Evolutionary conservation across 2,329 filamentous ascomycete genomes (phyloP).

Genomic region (Sporothrix inflata): DNA sequence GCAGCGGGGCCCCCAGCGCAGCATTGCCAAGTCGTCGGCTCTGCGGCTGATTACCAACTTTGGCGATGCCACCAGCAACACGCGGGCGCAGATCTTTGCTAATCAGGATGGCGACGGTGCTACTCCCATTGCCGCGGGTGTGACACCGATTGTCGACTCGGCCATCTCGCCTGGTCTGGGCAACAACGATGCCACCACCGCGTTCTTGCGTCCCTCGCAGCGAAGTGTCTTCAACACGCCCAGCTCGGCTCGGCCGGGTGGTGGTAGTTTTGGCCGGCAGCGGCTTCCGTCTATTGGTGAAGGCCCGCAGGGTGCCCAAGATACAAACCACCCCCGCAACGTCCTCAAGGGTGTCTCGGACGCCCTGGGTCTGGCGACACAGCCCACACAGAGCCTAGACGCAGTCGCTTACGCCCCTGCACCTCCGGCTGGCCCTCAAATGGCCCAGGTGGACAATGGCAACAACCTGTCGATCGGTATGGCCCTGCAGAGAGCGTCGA

Average conservation of each 20-base stretch:
- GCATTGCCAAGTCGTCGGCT: conserved; percentile 77
- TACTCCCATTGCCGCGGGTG: conserved; percentile 80
- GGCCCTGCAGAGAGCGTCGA: conserved; percentile 65
- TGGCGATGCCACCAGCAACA: conserved; percentile 50
- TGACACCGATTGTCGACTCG: conserved; percentile 85
- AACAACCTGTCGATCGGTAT: conserved; percentile 44
- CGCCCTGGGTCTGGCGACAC: conserved; percentile 30
- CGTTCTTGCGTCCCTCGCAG: conserved; percentile 68
- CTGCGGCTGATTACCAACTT: conserved; percentile 93
- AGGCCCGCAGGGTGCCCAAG: conserved; percentile 47
- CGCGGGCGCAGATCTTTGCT: conserved; percentile 66
- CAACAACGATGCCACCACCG: conserved; percentile 66
- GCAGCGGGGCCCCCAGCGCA: conserved; percentile 60
- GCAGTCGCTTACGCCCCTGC: background rate
- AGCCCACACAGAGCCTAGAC: conserved; percentile 37
- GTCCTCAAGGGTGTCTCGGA: conserved; percentile 34
- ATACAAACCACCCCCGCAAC: conserved; percentile 38
- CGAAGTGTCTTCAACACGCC: conserved; percentile 72
- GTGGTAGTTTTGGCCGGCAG: conserved; percentile 62
- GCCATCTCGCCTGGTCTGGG: conserved; percentile 72
- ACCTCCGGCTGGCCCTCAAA: background rate
- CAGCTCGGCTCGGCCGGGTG: conserved; percentile 65
- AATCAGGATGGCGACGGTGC: conserved; percentile 56
- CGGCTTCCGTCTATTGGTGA: conserved; percentile 81
- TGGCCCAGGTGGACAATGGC: conserved; percentile 28